Evolutionary conservation across 495 filamentous ascomycete species (phyloP), one percentile per base, ranked within the genome.

Genomic region (Gamarada debralockiae): DNA sequence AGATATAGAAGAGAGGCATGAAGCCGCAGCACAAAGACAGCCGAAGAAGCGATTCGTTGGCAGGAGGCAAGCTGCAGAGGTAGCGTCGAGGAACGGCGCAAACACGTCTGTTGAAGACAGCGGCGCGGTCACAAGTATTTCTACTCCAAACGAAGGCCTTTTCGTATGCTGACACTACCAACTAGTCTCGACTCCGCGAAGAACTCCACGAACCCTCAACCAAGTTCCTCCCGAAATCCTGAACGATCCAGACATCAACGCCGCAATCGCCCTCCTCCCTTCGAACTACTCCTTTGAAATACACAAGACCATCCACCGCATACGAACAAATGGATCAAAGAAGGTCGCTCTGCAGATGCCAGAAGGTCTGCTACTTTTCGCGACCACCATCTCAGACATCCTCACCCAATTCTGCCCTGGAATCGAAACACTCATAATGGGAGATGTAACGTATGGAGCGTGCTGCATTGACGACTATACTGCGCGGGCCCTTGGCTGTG

Each of bases 381-480:
- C 93, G 23, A 96, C 93, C 40, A 97, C 93, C 15, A 95, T 99
- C 50, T 95, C 95, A 3, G 93, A 99, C 69, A 99, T 97, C 69
- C 74, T 99, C 29, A 90, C 88, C 10, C 83, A 87, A 57, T 99
- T 99, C 74, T 99, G 93, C 67, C 84, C 90, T 0, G 90, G 88
- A 3, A 84, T 83, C 36, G 86, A 92, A 62, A 97, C 95, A 0
- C 73, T 97, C 14, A 97, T 99, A 66, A 97, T 99, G 93, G 93
- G 95, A 45, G 93, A 99, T 60, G 93, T 99, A 22, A 99, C 93
- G 0, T 99, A 99, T 70, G 93, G 93, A 41, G 93, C 93, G 2
- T 99, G 93, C 73, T 99, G 93, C 64, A 97, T 99, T 56, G 93
- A 99, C 65, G 93, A 99, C 71, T 99, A 92, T 70, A 97, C 93